Evolutionary conservation across 306 rosid species (phyloP), one percentile per base, ranked within the genome.

Genomic region (Erythrophleum fordii): DNA sequence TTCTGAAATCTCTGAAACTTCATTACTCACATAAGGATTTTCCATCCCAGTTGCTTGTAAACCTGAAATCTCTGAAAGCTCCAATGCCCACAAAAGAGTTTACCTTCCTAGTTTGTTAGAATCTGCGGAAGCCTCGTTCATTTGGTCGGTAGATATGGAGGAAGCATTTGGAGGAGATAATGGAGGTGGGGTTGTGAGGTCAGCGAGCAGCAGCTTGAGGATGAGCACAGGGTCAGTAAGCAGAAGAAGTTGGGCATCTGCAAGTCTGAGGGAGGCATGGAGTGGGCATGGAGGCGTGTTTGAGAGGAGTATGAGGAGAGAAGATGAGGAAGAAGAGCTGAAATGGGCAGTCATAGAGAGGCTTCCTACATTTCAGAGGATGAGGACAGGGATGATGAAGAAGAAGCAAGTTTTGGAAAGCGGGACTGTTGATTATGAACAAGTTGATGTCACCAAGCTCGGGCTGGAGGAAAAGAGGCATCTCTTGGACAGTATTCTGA

Each of bases 281-380:
- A 80, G 60, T 44, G 62, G 48, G 76, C 79, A 17, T 31, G 61
- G 29, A 64, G 65, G 10, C 62, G 83, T 83, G 52, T 87, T 86
- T 83, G 85, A 44, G 59, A 79, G 77, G 4, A 93, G 89, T 8
- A 22, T 41, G 5, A 79, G 79, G 10, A 56, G 73, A 46, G 87
- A 80, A 1, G 86, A 86, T 2, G 93, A 91, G 29, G 97, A 93
- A 35, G 94, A 90, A 35, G 94, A 91, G 52, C 89, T 95, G 12
- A 85, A 77, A 67, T 95, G 98, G 99, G 99, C 98, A 0, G 94
- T 98, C 9, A 83, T 93, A 8, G 94, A 95, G 80, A 83, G 97
- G 76, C 96, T 95, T 69, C 97, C 99, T 1, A 93, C 99, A 1
- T 95, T 89, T 80, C 97, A 93, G 23, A 81, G 98, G 67, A 7